Conservation (phyloP, 768 basidiomycete species). For the Pholiota conissans region DNA sequence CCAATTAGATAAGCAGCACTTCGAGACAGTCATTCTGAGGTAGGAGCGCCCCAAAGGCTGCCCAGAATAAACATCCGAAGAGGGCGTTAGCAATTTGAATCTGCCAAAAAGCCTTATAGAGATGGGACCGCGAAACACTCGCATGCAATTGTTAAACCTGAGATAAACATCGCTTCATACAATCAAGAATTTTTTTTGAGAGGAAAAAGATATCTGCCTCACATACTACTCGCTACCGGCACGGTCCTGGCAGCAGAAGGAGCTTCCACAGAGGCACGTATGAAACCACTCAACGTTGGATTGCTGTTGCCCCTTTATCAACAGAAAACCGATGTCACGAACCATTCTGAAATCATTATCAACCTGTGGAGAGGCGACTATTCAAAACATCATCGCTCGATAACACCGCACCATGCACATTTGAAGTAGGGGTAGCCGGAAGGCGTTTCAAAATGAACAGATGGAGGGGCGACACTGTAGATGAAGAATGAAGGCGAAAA, state of each 20-base stretch:
- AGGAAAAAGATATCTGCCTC: conserved; percentile 60
- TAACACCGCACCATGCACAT: conserved; percentile 21
- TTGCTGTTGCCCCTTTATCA: conserved; percentile 29
- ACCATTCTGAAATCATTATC: conserved; percentile 11
- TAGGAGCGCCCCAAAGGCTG: background rate
- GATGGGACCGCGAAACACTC: too few relatives aligned
- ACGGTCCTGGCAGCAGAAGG: conserved; percentile 74
- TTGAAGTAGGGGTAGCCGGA: conserved; percentile 19
- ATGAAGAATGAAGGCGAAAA: background rate
- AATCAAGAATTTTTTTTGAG: background rate
- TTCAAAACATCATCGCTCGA: conserved; percentile 11
- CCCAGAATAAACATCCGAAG: background rate
- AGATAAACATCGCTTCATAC: background rate
- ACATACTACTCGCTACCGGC: conserved; percentile 83
- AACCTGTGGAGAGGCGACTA: conserved; percentile 12
- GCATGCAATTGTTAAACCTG: background rate
- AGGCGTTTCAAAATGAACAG: conserved; percentile 16
- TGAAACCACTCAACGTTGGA: conserved; percentile 50
- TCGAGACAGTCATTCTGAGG: background rate
- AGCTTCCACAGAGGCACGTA: conserved; percentile 80
- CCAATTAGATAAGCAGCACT: background rate
- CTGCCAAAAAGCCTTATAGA: background rate
- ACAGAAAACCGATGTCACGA: background rate
- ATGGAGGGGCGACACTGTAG: conserved; percentile 5
- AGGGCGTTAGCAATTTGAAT: background rate